These are phyloP conservation scores for Halophytophthora polymorphica DNA, from an alignment of 352 stramenopile species.

Conservation along the genomic window DNA sequence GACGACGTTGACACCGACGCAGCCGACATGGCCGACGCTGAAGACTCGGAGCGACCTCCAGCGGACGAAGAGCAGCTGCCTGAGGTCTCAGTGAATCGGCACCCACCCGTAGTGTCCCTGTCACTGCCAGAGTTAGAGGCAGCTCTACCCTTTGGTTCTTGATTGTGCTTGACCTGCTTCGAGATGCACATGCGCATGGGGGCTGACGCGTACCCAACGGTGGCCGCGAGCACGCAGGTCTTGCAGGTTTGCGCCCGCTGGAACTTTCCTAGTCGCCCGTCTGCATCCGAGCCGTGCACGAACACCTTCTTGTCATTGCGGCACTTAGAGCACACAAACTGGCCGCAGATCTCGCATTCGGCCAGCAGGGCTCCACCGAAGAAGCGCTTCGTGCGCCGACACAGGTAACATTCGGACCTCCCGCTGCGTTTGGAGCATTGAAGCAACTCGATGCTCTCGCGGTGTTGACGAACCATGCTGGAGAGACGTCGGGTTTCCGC, in stretches of 20 bases:
- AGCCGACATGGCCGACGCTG: background rate
- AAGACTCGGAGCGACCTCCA: slow-evolving; percentile 2
- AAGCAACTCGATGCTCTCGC: slow-evolving; percentile 28
- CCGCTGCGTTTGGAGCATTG: slow-evolving; percentile 2
- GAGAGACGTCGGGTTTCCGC: slow-evolving; percentile 36
- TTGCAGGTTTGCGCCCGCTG: slow-evolving; percentile 32
- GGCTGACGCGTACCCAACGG: slow-evolving; percentile 12
- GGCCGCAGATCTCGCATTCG: slow-evolving; percentile 41
- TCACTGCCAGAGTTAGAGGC: background rate
- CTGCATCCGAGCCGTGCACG: slow-evolving; percentile 7
- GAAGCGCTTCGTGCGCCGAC: slow-evolving; percentile 35
- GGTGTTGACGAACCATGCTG: slow-evolving; percentile 26
- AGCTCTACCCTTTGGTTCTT: background rate
- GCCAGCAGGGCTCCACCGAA: slow-evolving; percentile 22
- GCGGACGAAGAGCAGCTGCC: slow-evolving; percentile 7
- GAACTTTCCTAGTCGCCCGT: slow-evolving; percentile 23
- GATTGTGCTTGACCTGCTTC: slow-evolving; percentile 12
- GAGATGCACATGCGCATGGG: slow-evolving; percentile 24
- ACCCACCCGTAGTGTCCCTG: slow-evolving; percentile 1
- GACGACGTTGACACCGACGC: background rate
- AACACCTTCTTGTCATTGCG: slow-evolving; percentile 44
- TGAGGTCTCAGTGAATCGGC: slow-evolving; percentile 1
- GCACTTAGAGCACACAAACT: slow-evolving; percentile 49
- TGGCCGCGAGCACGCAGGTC: slow-evolving; percentile 33
- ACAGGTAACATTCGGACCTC: slow-evolving; percentile 20